Evolutionary conservation across 768 basidiomycete species (phyloP).

Genomic region (Boletus sp.): DNA sequence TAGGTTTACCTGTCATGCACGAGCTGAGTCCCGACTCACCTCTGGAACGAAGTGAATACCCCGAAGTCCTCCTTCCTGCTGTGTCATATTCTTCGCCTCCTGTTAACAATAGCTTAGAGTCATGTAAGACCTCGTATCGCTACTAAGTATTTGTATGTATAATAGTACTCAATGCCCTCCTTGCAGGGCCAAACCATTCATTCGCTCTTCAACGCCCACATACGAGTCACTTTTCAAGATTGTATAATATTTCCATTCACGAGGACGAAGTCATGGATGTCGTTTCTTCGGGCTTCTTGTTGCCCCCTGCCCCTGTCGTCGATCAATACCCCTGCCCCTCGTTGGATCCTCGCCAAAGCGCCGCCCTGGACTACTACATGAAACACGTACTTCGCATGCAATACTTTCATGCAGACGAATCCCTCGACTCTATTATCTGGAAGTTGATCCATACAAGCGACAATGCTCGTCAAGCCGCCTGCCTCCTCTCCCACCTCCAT

Average conservation of each 20-base stretch:
- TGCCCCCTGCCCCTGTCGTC: conserved; percentile 7
- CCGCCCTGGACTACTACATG: conserved; percentile 48
- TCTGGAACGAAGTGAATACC: conserved; percentile 30
- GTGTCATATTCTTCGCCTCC: conserved; percentile 32
- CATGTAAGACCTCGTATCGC: conserved; percentile 74
- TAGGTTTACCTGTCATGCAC: conserved; percentile 32
- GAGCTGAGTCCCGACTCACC: conserved; percentile 33
- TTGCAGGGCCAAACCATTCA: conserved; percentile 44
- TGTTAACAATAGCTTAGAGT: conserved; percentile 55
- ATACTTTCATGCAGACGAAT: conserved; percentile 62
- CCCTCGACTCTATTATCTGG: conserved; percentile 47
- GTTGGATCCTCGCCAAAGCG: conserved; percentile 19
- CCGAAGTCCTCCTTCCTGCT: conserved; percentile 32
- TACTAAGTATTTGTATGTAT: conserved; percentile 70
- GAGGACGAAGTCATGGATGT: conserved; percentile 16
- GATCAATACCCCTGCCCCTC: conserved; percentile 15
- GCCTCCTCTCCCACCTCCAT: conserved; percentile 63
- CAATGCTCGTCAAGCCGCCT: conserved; percentile 56
- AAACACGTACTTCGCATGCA: conserved; percentile 62
- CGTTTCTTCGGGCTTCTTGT: conserved; percentile 23
- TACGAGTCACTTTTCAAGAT: conserved; percentile 28
- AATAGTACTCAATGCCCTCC: conserved; percentile 61
- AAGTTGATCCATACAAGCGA: conserved; percentile 45
- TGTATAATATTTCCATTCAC: conserved; percentile 9
- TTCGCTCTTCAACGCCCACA: conserved; percentile 28